Conservation (phyloP, 1,284 basidiomycete genomes). For the Leccinum solheimii region DNA sequence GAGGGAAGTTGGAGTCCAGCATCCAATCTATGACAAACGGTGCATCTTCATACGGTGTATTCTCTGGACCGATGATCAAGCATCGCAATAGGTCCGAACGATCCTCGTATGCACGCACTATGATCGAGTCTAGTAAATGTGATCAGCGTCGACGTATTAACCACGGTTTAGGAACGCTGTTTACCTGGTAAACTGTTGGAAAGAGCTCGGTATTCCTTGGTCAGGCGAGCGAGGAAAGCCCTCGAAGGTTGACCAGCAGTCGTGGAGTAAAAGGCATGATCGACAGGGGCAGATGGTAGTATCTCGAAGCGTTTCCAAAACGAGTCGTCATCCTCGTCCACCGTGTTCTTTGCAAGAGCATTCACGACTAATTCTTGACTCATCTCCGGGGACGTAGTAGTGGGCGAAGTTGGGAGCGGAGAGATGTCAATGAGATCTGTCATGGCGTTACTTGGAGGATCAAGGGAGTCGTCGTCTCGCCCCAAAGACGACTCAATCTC, state of each 20-base stretch:
- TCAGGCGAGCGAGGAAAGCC: conserved; percentile 71
- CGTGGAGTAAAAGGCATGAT: conserved; percentile 78
- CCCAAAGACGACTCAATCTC: conserved; percentile 24
- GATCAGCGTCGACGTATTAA: conserved; percentile 1
- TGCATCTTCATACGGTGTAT: conserved; percentile 91
- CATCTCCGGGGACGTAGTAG: conserved; percentile 33
- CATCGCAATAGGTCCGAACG: conserved; percentile 84
- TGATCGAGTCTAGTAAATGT: conserved; percentile 55
- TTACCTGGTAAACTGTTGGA: conserved; percentile 78
- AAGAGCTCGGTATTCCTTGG: conserved; percentile 83
- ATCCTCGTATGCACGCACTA: conserved; percentile 77
- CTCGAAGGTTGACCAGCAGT: conserved; percentile 65
- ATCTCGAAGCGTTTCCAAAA: conserved; percentile 80
- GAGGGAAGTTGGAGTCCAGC: conserved; percentile 85
- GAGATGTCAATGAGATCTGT: conserved; percentile 29
- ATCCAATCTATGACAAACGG: conserved; percentile 96
- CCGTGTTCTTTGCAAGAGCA: conserved; percentile 20
- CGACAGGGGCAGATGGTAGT: conserved; percentile 68
- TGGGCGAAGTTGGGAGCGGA: conserved; percentile 29
- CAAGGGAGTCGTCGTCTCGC: conserved; percentile 21
- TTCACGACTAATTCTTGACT: conserved; percentile 37
- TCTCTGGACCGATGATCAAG: conserved; percentile 90
- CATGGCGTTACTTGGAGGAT: conserved; percentile 15
- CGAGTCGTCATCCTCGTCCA: conserved; percentile 33
- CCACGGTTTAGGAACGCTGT: conserved; percentile 18